Evolutionary conservation across 2,329 filamentous ascomycete species (phyloP).

Genomic region (Aplosporella prunicola): DNA sequence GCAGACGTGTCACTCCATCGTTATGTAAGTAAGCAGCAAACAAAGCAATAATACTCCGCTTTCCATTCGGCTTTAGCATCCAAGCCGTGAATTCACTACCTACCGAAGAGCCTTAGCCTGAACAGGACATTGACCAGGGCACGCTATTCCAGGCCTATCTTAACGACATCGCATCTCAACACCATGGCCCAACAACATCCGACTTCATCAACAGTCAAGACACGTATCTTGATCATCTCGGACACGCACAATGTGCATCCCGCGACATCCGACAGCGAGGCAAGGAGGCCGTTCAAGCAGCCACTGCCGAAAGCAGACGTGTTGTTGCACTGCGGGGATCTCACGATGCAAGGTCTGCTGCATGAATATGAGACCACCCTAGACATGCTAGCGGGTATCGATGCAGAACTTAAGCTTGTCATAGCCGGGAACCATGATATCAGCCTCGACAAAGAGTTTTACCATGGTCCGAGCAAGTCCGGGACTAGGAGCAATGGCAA

Average conservation of each 20-base stretch:
- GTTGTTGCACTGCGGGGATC: constrained; percentile 49
- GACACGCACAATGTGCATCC: constrained; percentile 29
- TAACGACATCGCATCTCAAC: not conserved
- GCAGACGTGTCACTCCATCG: no score
- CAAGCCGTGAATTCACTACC: no score
- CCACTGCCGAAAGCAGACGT: constrained; percentile 45
- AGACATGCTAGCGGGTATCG: constrained; percentile 37
- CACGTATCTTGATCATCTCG: constrained; percentile 36
- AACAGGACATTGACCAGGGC: no score
- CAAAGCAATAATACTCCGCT: no score
- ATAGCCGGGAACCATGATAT: constrained; percentile 57
- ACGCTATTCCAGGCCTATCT: no score
- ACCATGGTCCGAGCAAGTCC: constrained; percentile 15
- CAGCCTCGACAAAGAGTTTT: constrained; percentile 45
- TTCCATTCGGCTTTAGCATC: no score
- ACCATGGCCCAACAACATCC: not conserved
- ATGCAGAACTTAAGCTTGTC: constrained; percentile 50
- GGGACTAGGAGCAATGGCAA: constrained; percentile 14
- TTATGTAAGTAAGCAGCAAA: no score
- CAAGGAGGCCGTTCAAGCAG: constrained; percentile 16
- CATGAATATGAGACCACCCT: constrained; percentile 41
- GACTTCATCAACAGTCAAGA: constrained; percentile 23
- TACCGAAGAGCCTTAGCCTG: no score
- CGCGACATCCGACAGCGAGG: not conserved
- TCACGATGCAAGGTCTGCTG: constrained; percentile 43